Conservation (phyloP, 352 stramenopile genomes). For the Phytophthora pluvialis region DNA sequence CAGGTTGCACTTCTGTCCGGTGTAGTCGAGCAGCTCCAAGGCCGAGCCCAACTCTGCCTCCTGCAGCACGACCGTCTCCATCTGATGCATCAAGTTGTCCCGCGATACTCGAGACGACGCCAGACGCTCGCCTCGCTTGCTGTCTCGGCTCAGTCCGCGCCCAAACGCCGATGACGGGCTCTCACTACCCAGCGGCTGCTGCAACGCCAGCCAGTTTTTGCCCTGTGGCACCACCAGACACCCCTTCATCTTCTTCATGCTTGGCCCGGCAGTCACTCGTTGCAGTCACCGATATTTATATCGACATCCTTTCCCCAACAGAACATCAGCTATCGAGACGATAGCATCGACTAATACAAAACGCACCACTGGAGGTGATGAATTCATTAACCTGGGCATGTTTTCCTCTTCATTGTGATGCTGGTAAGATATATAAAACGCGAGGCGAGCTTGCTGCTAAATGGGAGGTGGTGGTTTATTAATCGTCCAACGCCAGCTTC, state of each 20-base stretch:
- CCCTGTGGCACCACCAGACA: conserved; percentile 57
- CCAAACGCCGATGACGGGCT: background rate
- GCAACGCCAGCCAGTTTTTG: conserved; percentile 36
- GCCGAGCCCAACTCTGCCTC: conserved; percentile 65
- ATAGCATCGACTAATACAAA: too few relatives aligned
- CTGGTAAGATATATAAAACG: conserved; percentile 25
- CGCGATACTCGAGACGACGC: conserved; percentile 52
- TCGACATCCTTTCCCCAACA: background rate
- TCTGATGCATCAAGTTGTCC: conserved; percentile 64
- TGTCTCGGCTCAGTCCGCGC: conserved; percentile 11
- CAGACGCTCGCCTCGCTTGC: conserved; percentile 31
- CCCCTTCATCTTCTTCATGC: conserved; percentile 48
- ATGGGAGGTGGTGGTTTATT: conserved; percentile 12
- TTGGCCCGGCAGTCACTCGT: background rate
- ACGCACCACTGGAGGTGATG: background rate
- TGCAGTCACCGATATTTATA: background rate
- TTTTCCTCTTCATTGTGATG: conserved; percentile 4
- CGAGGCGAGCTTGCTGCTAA: conserved; percentile 7
- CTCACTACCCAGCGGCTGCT: conserved; percentile 21
- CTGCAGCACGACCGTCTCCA: conserved; percentile 68
- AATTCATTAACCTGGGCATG: background rate
- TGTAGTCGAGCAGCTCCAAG: conserved; percentile 70
- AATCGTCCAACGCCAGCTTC: conserved; percentile 75
- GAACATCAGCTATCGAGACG: too few relatives aligned
- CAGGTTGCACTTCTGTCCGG: conserved; percentile 39